phyloP scores from a whole-genome alignment of 2,329 filamentous ascomycete species.

The Fusarium liriodendri region DNA sequence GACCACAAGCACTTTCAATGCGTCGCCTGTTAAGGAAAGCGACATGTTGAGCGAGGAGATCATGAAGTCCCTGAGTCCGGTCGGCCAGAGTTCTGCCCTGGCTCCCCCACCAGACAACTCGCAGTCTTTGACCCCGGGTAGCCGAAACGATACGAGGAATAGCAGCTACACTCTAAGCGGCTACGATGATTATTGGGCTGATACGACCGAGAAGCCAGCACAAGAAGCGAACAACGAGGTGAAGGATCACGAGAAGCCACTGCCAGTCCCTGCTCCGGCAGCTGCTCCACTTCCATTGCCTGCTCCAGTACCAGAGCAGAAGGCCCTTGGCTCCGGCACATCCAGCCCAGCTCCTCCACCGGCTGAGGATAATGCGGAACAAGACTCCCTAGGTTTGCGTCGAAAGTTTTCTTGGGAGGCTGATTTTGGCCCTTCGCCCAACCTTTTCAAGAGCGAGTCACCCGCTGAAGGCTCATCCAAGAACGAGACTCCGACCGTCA shows the following conservation, averaged over 20 bases:
- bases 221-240: constrained; percentile 5
- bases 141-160: constrained; percentile 52
- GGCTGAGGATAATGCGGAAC: constrained; percentile 3
- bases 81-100: constrained; percentile 41
- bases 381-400: constrained; percentile 28
- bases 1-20: constrained; percentile 61
- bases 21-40: constrained; percentile 73
- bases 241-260: constrained; percentile 9
- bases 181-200: constrained; percentile 75
- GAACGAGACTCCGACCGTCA: constrained; percentile 9
- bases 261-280: not conserved
- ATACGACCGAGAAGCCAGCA: constrained; percentile 41
- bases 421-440: constrained; percentile 35
- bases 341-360: constrained; percentile 14
- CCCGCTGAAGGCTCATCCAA: constrained; percentile 12
- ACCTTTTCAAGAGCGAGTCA: constrained; percentile 22
- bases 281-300: not conserved
- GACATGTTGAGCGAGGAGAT: constrained; percentile 81
- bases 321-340: not conserved
- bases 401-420: constrained; percentile 55
- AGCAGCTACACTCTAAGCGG: constrained; percentile 74
- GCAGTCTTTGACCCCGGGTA: constrained; percentile 31
- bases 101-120: constrained; percentile 25
- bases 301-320: constrained; percentile 4
- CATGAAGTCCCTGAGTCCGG: constrained; percentile 73